Conservation (phyloP, 1,139 yeast genomes). For the Taiozyma sp. region DNA sequence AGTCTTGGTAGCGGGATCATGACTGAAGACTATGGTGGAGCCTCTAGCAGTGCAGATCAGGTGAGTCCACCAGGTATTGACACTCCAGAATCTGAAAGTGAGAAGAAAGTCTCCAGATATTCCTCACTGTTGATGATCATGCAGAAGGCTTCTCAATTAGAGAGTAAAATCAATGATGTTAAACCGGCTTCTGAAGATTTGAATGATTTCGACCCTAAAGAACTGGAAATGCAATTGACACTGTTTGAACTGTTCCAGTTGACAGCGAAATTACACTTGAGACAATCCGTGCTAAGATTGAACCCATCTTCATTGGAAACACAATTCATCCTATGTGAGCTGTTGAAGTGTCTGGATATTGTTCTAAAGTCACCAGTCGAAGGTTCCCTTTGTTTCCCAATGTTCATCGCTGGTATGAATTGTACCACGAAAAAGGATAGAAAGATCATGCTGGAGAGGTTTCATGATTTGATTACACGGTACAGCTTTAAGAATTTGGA, state of each 20-base stretch:
- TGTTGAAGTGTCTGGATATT: constrained; percentile 54
- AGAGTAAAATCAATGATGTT: constrained; percentile 44
- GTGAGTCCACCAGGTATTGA: constrained; percentile 19
- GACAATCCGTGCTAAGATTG: constrained; percentile 56
- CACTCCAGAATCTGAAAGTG: constrained; percentile 21
- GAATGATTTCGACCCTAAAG: constrained; percentile 42
- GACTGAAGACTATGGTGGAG: constrained; percentile 11
- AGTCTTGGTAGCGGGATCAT: constrained; percentile 21
- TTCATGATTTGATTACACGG: constrained; percentile 51
- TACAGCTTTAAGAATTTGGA: constrained; percentile 67
- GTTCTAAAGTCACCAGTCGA: constrained; percentile 66
- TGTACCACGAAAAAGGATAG: constrained; percentile 49
- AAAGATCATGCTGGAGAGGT: constrained; percentile 43
- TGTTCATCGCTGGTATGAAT: constrained; percentile 74
- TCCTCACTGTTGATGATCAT: constrained; percentile 32
- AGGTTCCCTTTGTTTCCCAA: constrained; percentile 68
- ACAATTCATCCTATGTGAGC: constrained; percentile 52
- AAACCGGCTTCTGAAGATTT: constrained; percentile 53
- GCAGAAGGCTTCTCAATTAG: constrained; percentile 40
- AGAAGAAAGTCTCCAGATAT: constrained; percentile 20
- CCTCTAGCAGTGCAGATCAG: constrained; percentile 3
- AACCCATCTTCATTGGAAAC: constrained; percentile 65
- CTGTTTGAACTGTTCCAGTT: constrained; percentile 70
- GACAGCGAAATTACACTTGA: constrained; percentile 62
- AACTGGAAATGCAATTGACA: constrained; percentile 62